Base-by-base conservation (phyloP, 306 rosid species). In the Prunus padus region DNA sequence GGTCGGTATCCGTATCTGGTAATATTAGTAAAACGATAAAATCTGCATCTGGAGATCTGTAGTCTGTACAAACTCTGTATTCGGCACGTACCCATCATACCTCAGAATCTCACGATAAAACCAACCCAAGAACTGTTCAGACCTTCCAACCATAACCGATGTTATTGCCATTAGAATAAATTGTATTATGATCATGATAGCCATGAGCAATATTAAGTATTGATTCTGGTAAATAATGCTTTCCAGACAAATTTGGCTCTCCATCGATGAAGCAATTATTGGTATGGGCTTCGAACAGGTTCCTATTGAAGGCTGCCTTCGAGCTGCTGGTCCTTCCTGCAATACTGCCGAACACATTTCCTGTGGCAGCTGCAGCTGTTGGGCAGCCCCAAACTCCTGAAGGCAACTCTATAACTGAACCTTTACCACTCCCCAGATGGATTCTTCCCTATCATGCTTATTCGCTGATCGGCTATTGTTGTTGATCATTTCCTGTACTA, bases 401-500 rank as follows among this genome's bases (percentile, higher is more conserved):
- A 8, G 71, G 76, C 66, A 26, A 0, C 52, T 69, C 69, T 20
- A 65, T 19, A 3, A 60, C 77, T 50, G 73, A 50, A 69, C 61
- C 12, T 69, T 25, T 68, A 47, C 42, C 9, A 25, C 61, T 69
- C 1, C 60, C 73, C 45, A 18, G 61, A 16, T 49, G 45, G 30
- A 40, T 25, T 68, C 60, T 7, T 44, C 74, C 25, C 28, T 55
- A 22, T 11, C 71, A 15, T 26, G 49, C 56, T 44, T 47, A 25
- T 77, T 51, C 25, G 26, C 61, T 40, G 74, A 23, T 33, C 8
- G 46, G 25, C 77, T 81, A 37, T 26, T 52, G 65, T 44, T 52
- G 65, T 76, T 71, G 54, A 81, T 45, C 62, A 77, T 47, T 61
- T 77, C 85, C 79, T 67, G 79, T 26, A 67, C 25, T 1, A 73